Percentiles rank a stretch among this genome's conserved stretches.
phyloP scores from a whole-genome alignment of 495 filamentous ascomycete genomes.

The Tuber borchii region DNA sequence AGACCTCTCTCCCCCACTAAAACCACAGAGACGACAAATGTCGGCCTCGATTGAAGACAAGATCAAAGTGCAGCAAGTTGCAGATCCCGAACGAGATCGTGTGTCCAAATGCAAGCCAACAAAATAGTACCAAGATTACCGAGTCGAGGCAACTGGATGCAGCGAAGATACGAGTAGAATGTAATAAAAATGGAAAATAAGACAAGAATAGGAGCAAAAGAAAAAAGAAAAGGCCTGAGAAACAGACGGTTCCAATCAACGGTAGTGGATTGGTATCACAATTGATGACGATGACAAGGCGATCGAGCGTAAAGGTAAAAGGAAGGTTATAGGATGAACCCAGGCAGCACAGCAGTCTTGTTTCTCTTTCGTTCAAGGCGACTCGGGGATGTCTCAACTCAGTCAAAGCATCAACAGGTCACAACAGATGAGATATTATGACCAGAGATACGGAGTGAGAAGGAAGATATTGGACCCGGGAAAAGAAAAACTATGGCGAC shows the following conservation, averaged over 20 bases:
- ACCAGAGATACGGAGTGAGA: not conserved
- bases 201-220: conserved; percentile 21
- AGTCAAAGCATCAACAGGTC: not conserved
- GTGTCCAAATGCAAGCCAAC: conserved; percentile 22
- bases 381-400: conserved; percentile 1
- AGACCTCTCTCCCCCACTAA: not conserved
- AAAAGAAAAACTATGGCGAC: conserved; percentile 2
- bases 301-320: not conserved
- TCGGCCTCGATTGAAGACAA: conserved; percentile 18
- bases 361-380: conserved; percentile 4
- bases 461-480: not conserved
- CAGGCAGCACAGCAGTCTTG: not conserved
- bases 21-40: not conserved
- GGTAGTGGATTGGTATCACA: not conserved
- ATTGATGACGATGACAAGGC: conserved; percentile 15
- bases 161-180: conserved; percentile 11
- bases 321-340: not conserved
- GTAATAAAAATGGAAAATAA: conserved; percentile 6
- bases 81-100: conserved; percentile 39
- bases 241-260: conserved; percentile 20
- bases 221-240: conserved; percentile 12
- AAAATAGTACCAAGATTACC: conserved; percentile 27
- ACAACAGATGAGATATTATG: not conserved
- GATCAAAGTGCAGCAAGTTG: conserved; percentile 23
- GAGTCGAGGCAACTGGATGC: conserved; percentile 25